Evolutionary conservation across 306 rosid species (phyloP).

Genomic region (Prunus mira): DNA sequence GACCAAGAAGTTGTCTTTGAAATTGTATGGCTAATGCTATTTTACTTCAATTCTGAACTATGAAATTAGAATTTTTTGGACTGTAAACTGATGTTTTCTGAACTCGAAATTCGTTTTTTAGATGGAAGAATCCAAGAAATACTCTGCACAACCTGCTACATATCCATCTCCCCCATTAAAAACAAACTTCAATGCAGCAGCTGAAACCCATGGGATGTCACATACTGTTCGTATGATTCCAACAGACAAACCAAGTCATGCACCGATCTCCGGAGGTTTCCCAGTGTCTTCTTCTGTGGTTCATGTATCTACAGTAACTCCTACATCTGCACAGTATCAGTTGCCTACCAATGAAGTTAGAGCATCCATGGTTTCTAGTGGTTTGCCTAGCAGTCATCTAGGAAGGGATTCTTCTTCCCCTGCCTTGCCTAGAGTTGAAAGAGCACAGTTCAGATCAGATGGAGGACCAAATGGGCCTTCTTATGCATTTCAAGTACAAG

Average conservation of each 20-base stretch:
- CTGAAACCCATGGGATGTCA: constrained; percentile 56
- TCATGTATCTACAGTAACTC: constrained; percentile 48
- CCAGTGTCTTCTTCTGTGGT: constrained; percentile 46
- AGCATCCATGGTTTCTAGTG: constrained; percentile 53
- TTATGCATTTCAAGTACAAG: constrained; percentile 63
- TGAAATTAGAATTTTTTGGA: not conserved
- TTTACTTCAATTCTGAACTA: not conserved
- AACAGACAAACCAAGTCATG: constrained; percentile 51
- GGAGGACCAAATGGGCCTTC: constrained; percentile 70
- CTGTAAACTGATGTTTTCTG: not conserved
- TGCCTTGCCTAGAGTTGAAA: constrained; percentile 59
- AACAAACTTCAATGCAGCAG: constrained; percentile 39
- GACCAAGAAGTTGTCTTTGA: not conserved
- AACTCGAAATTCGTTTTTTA: constrained; percentile 25
- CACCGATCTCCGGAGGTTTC: constrained; percentile 36
- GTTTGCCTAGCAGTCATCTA: constrained; percentile 53
- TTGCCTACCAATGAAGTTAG: constrained; percentile 50
- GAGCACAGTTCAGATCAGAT: constrained; percentile 51
- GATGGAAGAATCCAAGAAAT: constrained; percentile 93
- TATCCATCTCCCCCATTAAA: constrained; percentile 60
- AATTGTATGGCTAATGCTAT: not conserved
- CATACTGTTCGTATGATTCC: constrained; percentile 46
- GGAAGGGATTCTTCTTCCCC: constrained; percentile 66
- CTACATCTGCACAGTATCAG: constrained; percentile 56
- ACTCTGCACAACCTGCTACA: constrained; percentile 55